Evolutionary conservation across 129 eudicot species (phyloP).

Genomic region (Pulicaria dysenterica): DNA sequence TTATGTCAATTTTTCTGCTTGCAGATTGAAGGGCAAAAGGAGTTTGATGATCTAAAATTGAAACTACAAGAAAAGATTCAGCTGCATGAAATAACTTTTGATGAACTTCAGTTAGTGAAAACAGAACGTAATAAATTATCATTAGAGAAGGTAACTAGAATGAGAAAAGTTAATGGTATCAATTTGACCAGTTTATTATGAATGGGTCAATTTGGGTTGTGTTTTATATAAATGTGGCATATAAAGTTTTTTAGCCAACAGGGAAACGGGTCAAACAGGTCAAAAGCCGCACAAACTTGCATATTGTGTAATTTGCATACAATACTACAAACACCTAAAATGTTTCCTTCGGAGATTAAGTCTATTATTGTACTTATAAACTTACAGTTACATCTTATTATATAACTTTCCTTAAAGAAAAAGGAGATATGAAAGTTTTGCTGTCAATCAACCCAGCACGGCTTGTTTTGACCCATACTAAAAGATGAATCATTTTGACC

Average conservation of each 20-base stretch:
- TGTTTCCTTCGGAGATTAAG: neutral
- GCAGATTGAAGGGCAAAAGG: constrained; percentile 51
- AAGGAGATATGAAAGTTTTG: neutral
- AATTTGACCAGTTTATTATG: neutral
- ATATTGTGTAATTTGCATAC: no score
- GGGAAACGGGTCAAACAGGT: no score
- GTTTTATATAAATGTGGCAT: neutral
- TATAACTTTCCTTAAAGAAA: no score
- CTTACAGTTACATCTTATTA: neutral
- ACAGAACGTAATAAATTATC: constrained; percentile 49
- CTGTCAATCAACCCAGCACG: neutral
- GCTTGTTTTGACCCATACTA: neutral
- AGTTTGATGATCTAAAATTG: constrained; percentile 51
- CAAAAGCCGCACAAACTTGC: no score
- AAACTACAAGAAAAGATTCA: constrained; percentile 54
- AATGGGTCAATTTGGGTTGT: neutral
- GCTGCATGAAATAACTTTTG: constrained; percentile 49
- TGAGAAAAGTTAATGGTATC: neutral
- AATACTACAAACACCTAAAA: neutral
- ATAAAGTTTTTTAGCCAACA: neutral
- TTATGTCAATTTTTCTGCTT: constrained; percentile 13
- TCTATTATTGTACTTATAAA: neutral
- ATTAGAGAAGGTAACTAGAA: constrained; percentile 67
- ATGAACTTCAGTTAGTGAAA: constrained; percentile 55
- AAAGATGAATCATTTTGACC: neutral